Percentiles rank a stretch among this genome's conserved stretches.
Conservation (phyloP, 2,329 filamentous ascomycete genomes). For the Colletotrichum lupini region DNA sequence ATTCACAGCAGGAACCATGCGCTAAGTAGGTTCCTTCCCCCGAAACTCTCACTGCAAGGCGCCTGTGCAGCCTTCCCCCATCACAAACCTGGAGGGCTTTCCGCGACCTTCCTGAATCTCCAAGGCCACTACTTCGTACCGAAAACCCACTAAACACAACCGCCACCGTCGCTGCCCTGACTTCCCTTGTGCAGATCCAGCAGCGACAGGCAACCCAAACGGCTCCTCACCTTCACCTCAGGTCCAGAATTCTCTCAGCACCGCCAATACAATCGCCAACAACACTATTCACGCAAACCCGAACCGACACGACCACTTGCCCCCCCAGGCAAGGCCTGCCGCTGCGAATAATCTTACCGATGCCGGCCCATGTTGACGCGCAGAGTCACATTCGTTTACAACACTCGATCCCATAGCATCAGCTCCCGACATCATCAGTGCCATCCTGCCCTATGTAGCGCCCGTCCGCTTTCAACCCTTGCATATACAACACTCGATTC, state of each 20-base stretch:
- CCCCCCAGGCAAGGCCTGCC: slow-evolving; percentile 23
- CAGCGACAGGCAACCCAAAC: slow-evolving; percentile 8
- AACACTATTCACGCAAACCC: not conserved
- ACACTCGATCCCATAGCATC: slow-evolving; percentile 56
- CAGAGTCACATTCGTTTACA: slow-evolving; percentile 48
- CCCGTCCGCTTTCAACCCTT: slow-evolving; percentile 42
- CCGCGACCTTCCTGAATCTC: not conserved
- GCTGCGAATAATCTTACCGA: slow-evolving; percentile 44
- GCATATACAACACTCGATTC: slow-evolving; percentile 42
- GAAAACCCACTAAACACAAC: slow-evolving; percentile 6
- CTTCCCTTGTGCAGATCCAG: slow-evolving; percentile 9
- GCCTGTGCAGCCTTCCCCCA: not conserved
- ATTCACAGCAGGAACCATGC: not conserved
- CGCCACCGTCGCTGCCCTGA: slow-evolving; percentile 3
- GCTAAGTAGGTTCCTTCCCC: not conserved
- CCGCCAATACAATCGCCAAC: slow-evolving; percentile 7
- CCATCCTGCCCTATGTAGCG: slow-evolving; percentile 58
- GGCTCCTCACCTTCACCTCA: slow-evolving; percentile 15
- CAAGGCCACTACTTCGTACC: not conserved
- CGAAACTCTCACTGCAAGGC: not conserved
- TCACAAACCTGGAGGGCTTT: not conserved
- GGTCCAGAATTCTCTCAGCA: slow-evolving; percentile 17
- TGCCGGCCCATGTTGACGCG: slow-evolving; percentile 51
- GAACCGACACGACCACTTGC: slow-evolving; percentile 1
- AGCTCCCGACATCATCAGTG: slow-evolving; percentile 40